Conservation (phyloP, 768 basidiomycete genomes). For the Rhizopogon roseolus region DNA sequence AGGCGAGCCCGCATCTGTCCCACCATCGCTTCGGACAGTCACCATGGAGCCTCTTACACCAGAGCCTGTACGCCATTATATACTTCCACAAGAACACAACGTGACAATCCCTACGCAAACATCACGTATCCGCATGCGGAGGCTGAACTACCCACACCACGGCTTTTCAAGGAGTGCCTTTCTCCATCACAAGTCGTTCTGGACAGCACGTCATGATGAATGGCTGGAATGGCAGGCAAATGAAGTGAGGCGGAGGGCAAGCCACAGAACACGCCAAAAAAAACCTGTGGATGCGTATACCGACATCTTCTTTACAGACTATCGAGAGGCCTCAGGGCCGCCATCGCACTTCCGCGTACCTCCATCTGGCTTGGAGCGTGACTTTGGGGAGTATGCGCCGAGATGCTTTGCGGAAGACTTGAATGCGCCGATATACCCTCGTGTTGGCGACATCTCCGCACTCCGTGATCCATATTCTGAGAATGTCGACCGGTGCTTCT, state of each 20-base stretch:
- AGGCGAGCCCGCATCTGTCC: slow-evolving; percentile 10
- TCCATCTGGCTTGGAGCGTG: slow-evolving; percentile 28
- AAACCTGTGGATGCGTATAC: slow-evolving; percentile 20
- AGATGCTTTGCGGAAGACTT: slow-evolving; percentile 10
- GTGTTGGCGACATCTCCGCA: slow-evolving; percentile 56
- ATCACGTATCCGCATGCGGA: slow-evolving; percentile 18
- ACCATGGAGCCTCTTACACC: slow-evolving; percentile 14
- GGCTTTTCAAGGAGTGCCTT: slow-evolving; percentile 62
- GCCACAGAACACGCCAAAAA: slow-evolving; percentile 1
- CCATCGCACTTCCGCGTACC: slow-evolving; percentile 16
- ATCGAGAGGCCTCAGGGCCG: background rate
- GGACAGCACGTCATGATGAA: slow-evolving; percentile 51
- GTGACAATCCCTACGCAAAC: slow-evolving; percentile 1
- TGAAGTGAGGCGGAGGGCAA: slow-evolving; percentile 6
- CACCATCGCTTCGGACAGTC: slow-evolving; percentile 12
- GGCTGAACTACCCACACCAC: slow-evolving; percentile 48
- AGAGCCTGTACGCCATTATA: slow-evolving; percentile 14
- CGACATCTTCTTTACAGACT: slow-evolving; percentile 12
- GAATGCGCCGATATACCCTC: slow-evolving; percentile 40
- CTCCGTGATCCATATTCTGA: slow-evolving; percentile 54
- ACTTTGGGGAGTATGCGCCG: slow-evolving; percentile 9
- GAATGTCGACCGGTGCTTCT: slow-evolving; percentile 57
- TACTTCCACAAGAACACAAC: slow-evolving; percentile 2
- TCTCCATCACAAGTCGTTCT: slow-evolving; percentile 56
- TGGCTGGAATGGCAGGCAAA: slow-evolving; percentile 36